A percentile compares a stretch with the other conserved stretches of the same genome.
phyloP scores from a whole-genome alignment of 768 basidiomycete genomes.

The Kwoniella shandongensis region DNA sequence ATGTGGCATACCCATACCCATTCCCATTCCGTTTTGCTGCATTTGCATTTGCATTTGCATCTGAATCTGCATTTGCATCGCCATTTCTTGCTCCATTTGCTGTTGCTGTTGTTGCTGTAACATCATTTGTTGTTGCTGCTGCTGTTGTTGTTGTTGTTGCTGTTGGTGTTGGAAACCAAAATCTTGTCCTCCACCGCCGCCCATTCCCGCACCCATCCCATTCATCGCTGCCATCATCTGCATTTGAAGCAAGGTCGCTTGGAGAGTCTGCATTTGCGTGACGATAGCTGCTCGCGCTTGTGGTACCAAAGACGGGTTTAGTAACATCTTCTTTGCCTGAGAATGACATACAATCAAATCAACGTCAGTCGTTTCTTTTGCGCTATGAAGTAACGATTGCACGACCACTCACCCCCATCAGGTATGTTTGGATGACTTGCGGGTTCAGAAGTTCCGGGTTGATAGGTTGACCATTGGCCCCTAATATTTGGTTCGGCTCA shows the following conservation, averaged over 20 bases:
- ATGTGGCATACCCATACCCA: constrained; percentile 20
- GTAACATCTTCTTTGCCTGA: constrained; percentile 40
- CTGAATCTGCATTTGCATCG: not conserved
- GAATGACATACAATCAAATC: constrained; percentile 57
- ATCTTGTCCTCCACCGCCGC: constrained; percentile 10
- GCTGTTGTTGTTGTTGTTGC: constrained; percentile 7
- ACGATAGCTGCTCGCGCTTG: constrained; percentile 23
- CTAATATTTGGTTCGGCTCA: constrained; percentile 10
- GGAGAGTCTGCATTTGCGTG: constrained; percentile 32
- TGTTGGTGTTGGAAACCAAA: constrained; percentile 3
- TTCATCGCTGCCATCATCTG: constrained; percentile 34
- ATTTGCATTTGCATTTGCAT: constrained; percentile 2
- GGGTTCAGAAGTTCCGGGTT: constrained; percentile 43
- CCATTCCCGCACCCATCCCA: constrained; percentile 15
- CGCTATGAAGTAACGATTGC: too few species aligned
- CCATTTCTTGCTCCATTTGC: not conserved
- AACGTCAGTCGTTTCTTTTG: too few species aligned
- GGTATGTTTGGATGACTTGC: constrained; percentile 43
- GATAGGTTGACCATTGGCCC: constrained; percentile 27
- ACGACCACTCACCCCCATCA: constrained; percentile 43
- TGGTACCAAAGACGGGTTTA: constrained; percentile 30
- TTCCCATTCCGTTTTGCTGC: constrained; percentile 8
- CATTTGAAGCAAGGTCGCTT: constrained; percentile 38
- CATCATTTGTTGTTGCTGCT: constrained; percentile 8
- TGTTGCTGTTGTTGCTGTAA: not conserved